Evolutionary conservation across 768 basidiomycete genomes (phyloP).

Genomic region (Podaxis mareebaensis): DNA sequence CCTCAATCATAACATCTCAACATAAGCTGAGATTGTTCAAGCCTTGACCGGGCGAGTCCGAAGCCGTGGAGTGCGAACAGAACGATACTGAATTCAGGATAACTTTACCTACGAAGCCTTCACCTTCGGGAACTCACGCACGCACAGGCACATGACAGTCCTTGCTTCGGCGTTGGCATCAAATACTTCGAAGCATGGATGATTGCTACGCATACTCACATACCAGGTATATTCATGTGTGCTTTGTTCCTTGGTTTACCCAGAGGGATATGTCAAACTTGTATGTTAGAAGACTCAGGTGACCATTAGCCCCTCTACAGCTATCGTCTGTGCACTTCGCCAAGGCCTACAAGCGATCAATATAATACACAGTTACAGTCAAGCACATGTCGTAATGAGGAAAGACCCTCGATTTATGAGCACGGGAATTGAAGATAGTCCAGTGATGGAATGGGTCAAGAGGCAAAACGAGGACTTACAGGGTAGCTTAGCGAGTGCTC

Average conservation of each 20-base stretch:
- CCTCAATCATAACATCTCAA: too few species aligned
- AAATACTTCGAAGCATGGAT: neutral
- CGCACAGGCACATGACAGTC: neutral
- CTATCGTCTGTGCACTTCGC: too few species aligned
- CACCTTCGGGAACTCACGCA: neutral
- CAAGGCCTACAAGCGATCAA: too few species aligned
- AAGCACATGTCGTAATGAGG: neutral
- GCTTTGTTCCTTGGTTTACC: too few species aligned
- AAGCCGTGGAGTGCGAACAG: too few species aligned
- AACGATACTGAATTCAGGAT: neutral
- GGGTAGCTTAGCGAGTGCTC: neutral
- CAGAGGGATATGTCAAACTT: too few species aligned
- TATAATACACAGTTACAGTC: neutral
- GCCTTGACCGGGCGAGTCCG: too few species aligned
- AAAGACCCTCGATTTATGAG: neutral
- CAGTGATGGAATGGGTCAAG: neutral
- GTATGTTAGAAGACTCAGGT: too few species aligned
- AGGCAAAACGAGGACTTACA: neutral
- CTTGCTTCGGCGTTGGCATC: neutral
- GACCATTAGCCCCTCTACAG: too few species aligned
- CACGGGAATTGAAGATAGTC: neutral
- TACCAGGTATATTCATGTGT: too few species aligned
- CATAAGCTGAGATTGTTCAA: too few species aligned
- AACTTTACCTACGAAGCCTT: neutral
- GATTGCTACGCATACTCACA: neutral